Evolutionary conservation across 176 grass and related monocot species (phyloP).

Genomic region (Cenchrus purpureus): DNA sequence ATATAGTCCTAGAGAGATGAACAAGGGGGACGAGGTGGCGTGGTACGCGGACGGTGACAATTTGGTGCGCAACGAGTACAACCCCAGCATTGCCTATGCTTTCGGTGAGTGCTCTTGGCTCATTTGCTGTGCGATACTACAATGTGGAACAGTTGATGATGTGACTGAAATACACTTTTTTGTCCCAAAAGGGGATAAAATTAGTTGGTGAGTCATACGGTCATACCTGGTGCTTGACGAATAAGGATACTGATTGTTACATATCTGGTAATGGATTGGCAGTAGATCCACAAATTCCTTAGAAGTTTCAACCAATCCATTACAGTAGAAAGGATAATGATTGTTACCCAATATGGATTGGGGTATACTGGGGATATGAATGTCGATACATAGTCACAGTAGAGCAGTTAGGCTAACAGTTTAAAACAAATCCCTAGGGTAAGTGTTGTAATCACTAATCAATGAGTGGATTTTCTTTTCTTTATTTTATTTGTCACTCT

Average conservation of each 20-base stretch:
- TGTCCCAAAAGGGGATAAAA: conserved; percentile 3
- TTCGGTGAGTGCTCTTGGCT: conserved; percentile 70
- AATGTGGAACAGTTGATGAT: conserved; percentile 1
- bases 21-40: conserved; percentile 95
- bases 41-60: conserved; percentile 95
- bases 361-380: too few species aligned
- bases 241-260: background rate
- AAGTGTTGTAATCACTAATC: background rate
- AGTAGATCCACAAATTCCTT: background rate
- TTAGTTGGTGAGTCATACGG: background rate
- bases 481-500: conserved; percentile 3
- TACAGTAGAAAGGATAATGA: background rate
- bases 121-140: conserved; percentile 6
- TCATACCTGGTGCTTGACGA: too few species aligned
- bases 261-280: background rate
- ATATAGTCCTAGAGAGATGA: conserved; percentile 82
- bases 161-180: background rate
- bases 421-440: background rate
- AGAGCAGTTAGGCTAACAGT: background rate
- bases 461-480: conserved; percentile 9
- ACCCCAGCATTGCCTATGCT: conserved; percentile 80
- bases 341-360: too few species aligned
- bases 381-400: background rate
- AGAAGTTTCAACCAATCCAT: background rate
- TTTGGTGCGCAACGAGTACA: conserved; percentile 88